Percentiles rank a stretch among this genome's conserved stretches.
Evolutionary conservation across 148 eudicot genomes (phyloP).

Genomic region (Rhododendron ovatum): DNA sequence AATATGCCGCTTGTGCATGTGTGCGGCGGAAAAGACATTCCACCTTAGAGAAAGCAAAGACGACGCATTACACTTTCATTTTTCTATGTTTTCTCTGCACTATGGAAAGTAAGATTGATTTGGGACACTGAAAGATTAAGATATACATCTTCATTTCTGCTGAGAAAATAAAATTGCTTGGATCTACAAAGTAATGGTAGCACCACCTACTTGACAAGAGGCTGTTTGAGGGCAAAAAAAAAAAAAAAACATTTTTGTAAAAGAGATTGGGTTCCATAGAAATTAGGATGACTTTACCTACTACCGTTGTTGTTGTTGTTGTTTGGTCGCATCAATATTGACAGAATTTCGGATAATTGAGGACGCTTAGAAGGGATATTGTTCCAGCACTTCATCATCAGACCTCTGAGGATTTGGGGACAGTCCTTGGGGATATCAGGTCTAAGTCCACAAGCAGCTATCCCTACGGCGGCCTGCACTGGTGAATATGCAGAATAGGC

Average conservation of each 20-base stretch:
- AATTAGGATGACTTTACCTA: constrained; percentile 26
- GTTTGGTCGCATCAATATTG: constrained; percentile 39
- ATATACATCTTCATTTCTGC: constrained; percentile 24
- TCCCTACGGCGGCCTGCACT: constrained; percentile 95
- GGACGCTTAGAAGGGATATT: constrained; percentile 81
- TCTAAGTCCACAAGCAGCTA: constrained; percentile 96
- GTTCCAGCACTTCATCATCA: constrained; percentile 87
- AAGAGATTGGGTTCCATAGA: neutral
- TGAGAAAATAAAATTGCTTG: constrained; percentile 12
- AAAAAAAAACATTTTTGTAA: neutral
- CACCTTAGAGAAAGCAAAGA: constrained; percentile 7
- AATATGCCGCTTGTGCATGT: neutral
- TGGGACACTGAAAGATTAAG: constrained; percentile 1
- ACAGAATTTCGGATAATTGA: constrained; percentile 62
- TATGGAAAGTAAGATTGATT: neutral
- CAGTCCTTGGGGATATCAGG: constrained; percentile 94
- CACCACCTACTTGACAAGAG: constrained; percentile 13
- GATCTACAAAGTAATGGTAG: constrained; percentile 23
- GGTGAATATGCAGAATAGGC: constrained; percentile 92
- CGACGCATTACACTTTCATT: neutral
- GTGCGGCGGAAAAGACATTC: neutral
- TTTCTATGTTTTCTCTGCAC: constrained; percentile 10
- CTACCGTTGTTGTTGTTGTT: constrained; percentile 30
- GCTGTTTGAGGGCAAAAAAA: neutral
- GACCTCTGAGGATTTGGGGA: constrained; percentile 57